Conservation (phyloP, 352 stramenopile genomes). For the Phytophthora multivora region DNA sequence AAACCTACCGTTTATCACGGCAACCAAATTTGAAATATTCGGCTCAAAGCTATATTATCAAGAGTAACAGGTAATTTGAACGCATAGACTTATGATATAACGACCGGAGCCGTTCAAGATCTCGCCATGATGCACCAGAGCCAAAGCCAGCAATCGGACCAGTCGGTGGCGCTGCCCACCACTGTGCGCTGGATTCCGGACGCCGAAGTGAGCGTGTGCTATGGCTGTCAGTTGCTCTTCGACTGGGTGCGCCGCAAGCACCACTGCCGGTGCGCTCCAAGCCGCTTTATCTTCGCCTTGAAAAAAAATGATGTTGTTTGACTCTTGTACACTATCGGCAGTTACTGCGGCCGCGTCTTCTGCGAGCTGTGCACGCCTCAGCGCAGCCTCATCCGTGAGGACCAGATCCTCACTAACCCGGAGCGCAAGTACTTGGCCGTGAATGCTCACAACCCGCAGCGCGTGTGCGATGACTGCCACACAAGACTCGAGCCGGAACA, state of each 20-base stretch:
- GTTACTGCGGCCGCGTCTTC: slow-evolving; percentile 79
- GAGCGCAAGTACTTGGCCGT: slow-evolving; percentile 78
- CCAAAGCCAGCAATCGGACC: not conserved
- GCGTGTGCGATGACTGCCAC: slow-evolving; percentile 83
- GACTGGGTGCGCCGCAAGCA: slow-evolving; percentile 91
- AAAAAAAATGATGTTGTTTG: no score
- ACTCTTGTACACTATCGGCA: slow-evolving; percentile 4
- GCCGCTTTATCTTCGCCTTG: no score
- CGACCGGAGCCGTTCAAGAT: slow-evolving; percentile 16
- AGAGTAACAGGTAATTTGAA: no score
- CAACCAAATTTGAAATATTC: no score
- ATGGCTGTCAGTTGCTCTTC: slow-evolving; percentile 81
- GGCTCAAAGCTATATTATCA: no score
- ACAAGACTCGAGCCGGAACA: slow-evolving; percentile 63
- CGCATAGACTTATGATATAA: no score
- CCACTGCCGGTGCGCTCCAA: slow-evolving; percentile 70
- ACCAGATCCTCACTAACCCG: slow-evolving; percentile 77
- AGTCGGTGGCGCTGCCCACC: slow-evolving; percentile 33
- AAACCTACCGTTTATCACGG: no score
- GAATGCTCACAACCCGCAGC: slow-evolving; percentile 84
- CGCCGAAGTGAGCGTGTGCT: slow-evolving; percentile 79
- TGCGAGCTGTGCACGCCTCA: slow-evolving; percentile 75
- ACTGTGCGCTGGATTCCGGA: slow-evolving; percentile 88
- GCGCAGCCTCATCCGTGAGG: slow-evolving; percentile 71
- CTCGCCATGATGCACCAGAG: slow-evolving; percentile 25